Evolutionary conservation across 768 basidiomycete species (phyloP), one percentile per base, ranked within the genome.

Genomic region (Stropharia rugosoannulata): DNA sequence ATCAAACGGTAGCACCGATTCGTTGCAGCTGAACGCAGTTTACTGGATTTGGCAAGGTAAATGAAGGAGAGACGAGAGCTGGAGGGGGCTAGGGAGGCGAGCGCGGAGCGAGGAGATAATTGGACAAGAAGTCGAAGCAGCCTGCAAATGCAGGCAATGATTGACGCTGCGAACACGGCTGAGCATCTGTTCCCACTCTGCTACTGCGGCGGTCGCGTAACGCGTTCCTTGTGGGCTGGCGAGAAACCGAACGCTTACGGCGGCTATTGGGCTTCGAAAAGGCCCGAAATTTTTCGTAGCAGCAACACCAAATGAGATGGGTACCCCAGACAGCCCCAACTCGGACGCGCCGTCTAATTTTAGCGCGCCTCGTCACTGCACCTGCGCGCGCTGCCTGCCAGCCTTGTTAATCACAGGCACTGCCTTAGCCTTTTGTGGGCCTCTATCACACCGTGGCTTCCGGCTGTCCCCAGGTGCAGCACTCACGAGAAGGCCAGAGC

Each of bases 91-190:
- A 59, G 51, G 54, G 58, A 55, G 58, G 61, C 56, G 44, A 54
- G 53, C 61, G 55, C 47, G 55, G 55, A 56, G 59, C 55, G 61
- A 62, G 61, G 58, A 62, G 58, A 62, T 62, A 62, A 44, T 55
- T 52, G 48, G 18, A 51, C 8, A 12, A 53, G 55, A 59, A 57
- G 51, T 40, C 54, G 41, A 45, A 54, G 49, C 46, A 55, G 57
- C n/a, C 47, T 43, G 32, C 25, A 42, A 7, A 54, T 57, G 59
- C 50, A 61, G 56, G 56, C 55, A 59, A 56, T 50, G 55, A 56
- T 59, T 59, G 55, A 57, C 60, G 57, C 60, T 58, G 45, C 57
- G 57, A 58, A 55, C 32, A 22, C 32, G 42, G 41, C 35, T 39
- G 44, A n/a, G 51, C 41, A 25, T 27, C 5, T 40, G 22, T 39